These are phyloP conservation scores for Orbilia brochopaga DNA, from an alignment of 2,329 filamentous ascomycete genomes.

Conservation along the genomic window DNA sequence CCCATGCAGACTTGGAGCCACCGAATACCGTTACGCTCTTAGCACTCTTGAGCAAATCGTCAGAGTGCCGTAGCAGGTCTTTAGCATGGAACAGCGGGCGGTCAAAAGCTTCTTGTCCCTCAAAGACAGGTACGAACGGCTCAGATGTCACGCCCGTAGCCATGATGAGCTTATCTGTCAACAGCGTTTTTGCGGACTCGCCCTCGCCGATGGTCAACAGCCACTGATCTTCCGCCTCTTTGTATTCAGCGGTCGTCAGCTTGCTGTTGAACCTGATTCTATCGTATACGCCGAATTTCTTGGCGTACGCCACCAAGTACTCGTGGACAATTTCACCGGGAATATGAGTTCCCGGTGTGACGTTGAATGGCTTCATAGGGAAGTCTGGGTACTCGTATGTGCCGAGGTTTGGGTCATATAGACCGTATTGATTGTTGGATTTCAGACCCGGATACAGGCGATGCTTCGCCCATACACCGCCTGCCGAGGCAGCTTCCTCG, in stretches of 20 bases:
- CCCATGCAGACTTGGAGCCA: conserved; percentile 70
- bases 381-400: conserved; percentile 71
- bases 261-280: conserved; percentile 59
- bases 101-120: conserved; percentile 61
- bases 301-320: conserved; percentile 62
- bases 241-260: conserved; percentile 59
- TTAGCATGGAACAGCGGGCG: conserved; percentile 63
- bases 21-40: conserved; percentile 66
- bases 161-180: conserved; percentile 61
- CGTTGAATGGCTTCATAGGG: conserved; percentile 63
- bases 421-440: conserved; percentile 75
- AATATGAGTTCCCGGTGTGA: conserved; percentile 62
- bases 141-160: conserved; percentile 66
- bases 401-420: conserved; percentile 60
- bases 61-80: conserved; percentile 59
- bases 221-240: conserved; percentile 57
- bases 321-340: conserved; percentile 61
- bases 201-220: conserved; percentile 60
- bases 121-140: conserved; percentile 61
- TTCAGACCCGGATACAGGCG: conserved; percentile 73
- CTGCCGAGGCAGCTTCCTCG: conserved; percentile 66
- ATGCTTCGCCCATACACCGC: conserved; percentile 73
- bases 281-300: conserved; percentile 59
- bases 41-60: conserved; percentile 59
- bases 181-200: conserved; percentile 44